A percentile compares a stretch with the other conserved stretches of the same genome.
Conservation (phyloP, 495 filamentous ascomycete species). For the Aspergillus sparsus region DNA sequence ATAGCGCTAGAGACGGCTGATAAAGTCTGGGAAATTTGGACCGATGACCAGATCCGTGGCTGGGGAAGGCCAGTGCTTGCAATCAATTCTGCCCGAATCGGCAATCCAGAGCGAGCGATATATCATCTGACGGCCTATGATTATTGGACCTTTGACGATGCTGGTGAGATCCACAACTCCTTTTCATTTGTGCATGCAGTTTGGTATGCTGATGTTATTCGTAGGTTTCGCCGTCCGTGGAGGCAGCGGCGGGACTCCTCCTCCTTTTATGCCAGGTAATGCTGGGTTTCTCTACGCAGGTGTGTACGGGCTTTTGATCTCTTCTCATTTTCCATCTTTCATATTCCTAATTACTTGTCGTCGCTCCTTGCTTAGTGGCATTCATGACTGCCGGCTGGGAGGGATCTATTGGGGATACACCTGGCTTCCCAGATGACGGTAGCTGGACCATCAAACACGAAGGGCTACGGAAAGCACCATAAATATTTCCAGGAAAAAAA, state of each 20-base stretch:
- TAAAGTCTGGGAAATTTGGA: constrained; percentile 19
- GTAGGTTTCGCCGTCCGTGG: constrained; percentile 21
- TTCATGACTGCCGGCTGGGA: constrained; percentile 22
- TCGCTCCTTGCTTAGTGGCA: constrained; percentile 9
- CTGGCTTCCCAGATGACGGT: constrained; percentile 19
- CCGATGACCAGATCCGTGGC: constrained; percentile 17
- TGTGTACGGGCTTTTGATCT: neutral
- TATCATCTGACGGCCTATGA: constrained; percentile 23
- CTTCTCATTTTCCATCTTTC: neutral
- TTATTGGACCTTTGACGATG: constrained; percentile 24
- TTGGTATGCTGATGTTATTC: neutral
- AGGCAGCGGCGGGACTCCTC: constrained; percentile 22
- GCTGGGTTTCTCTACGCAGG: constrained; percentile 21
- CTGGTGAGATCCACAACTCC: constrained; percentile 9
- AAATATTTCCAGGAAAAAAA: neutral
- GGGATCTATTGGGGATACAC: constrained; percentile 17
- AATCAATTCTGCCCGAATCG: constrained; percentile 22
- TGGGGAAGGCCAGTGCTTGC: constrained; percentile 22
- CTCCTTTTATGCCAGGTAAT: constrained; percentile 25
- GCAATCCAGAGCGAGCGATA: constrained; percentile 16
- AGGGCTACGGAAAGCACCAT: constrained; percentile 16
- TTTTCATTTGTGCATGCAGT: neutral
- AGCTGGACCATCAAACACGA: constrained; percentile 21
- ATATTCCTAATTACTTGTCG: neutral
- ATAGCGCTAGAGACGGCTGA: constrained; percentile 17